Evolutionary conservation across 805 yeast genomes (phyloP).

Genomic region (Lachancea cidri): DNA sequence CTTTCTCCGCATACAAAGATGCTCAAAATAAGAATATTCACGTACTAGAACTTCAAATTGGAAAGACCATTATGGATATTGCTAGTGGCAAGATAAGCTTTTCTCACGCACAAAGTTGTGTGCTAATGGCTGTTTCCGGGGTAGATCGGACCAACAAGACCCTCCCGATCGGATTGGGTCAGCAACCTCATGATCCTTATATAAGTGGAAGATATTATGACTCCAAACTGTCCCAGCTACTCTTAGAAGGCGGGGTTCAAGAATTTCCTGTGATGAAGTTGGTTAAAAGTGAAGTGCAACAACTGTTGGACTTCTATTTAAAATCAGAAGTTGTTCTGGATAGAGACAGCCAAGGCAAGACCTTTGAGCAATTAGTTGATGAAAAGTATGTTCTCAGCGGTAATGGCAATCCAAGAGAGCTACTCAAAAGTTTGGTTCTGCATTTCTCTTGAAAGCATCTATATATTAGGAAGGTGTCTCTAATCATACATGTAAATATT

Average conservation of each 20-base stretch:
- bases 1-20: slow-evolving; percentile 57
- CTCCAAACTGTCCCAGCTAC: slow-evolving; percentile 44
- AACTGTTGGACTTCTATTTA: slow-evolving; percentile 38
- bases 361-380: slow-evolving; percentile 36
- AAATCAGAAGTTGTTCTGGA: slow-evolving; percentile 38
- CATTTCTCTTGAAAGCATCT: slow-evolving; percentile 8
- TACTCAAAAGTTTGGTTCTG: slow-evolving; percentile 35
- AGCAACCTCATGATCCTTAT: slow-evolving; percentile 61
- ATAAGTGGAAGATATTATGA: slow-evolving; percentile 47
- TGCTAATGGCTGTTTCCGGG: slow-evolving; percentile 59
- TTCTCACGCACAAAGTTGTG: slow-evolving; percentile 48
- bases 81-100: slow-evolving; percentile 50
- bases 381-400: slow-evolving; percentile 55
- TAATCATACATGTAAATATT: slow-evolving; percentile 9
- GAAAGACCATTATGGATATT: slow-evolving; percentile 49
- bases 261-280: slow-evolving; percentile 42
- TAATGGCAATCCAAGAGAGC: slow-evolving; percentile 58
- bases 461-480: neutral
- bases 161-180: slow-evolving; percentile 47
- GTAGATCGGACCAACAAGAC: slow-evolving; percentile 49
- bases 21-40: slow-evolving; percentile 51
- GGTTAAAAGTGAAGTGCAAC: slow-evolving; percentile 39
- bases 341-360: slow-evolving; percentile 30
- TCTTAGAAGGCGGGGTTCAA: slow-evolving; percentile 36
- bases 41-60: slow-evolving; percentile 58